A percentile compares a stretch with the other conserved stretches of the same genome.
These are phyloP conservation scores for Hypholoma fasciculare DNA, from an alignment of 768 basidiomycete species.

Conservation along the genomic window DNA sequence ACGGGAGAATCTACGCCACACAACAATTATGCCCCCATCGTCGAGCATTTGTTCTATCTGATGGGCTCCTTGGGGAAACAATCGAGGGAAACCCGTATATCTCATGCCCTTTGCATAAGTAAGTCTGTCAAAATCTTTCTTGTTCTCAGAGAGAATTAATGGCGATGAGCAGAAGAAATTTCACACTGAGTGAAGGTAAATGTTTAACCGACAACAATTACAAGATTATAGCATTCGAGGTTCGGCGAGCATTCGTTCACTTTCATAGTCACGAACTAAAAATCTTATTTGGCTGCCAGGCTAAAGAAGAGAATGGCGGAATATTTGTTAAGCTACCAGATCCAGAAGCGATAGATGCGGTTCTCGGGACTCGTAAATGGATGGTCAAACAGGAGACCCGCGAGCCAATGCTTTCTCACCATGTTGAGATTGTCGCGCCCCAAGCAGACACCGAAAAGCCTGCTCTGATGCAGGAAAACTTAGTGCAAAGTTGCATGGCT, in stretches of 20 bases:
- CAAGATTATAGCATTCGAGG: conserved; percentile 62
- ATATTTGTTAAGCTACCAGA: conserved; percentile 55
- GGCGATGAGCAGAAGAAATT: conserved; percentile 43
- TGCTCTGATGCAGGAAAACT: neutral
- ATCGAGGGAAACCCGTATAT: conserved; percentile 46
- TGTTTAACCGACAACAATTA: conserved; percentile 63
- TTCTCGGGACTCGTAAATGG: conserved; percentile 68
- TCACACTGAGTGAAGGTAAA: conserved; percentile 51
- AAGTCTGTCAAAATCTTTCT: neutral
- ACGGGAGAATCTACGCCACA: conserved; percentile 59
- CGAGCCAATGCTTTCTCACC: conserved; percentile 25
- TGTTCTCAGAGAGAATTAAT: neutral
- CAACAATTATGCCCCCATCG: conserved; percentile 63
- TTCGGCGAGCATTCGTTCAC: neutral
- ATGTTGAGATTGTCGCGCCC: conserved; percentile 28
- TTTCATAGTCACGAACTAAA: neutral
- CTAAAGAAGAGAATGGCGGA: conserved; percentile 38
- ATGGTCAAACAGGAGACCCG: conserved; percentile 51
- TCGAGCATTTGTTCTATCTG: conserved; percentile 68
- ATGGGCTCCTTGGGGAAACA: conserved; percentile 70
- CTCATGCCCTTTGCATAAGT: conserved; percentile 62
- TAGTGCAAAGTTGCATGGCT: neutral
- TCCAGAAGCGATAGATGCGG: conserved; percentile 52
- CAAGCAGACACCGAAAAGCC: neutral
- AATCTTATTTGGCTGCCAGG: neutral